Evolutionary conservation across 2,329 filamentous ascomycete genomes (phyloP).

Genomic region (Xylaria sp.): DNA sequence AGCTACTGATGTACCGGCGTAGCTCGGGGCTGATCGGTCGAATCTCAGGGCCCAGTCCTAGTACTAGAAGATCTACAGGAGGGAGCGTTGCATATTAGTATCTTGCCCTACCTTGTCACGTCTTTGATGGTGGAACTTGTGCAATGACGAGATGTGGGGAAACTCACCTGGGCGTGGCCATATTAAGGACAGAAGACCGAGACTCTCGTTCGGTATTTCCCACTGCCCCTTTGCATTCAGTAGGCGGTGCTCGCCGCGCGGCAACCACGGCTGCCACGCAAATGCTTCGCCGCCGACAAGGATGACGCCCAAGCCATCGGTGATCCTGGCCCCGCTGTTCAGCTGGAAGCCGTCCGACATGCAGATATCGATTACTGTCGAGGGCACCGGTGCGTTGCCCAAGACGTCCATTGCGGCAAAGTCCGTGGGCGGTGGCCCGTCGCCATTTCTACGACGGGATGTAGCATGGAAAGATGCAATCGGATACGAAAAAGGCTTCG

Average conservation of each 20-base stretch:
- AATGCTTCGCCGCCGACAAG: constrained; percentile 90
- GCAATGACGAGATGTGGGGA: neutral
- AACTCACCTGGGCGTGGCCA: constrained; percentile 88
- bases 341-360: constrained; percentile 85
- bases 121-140: neutral
- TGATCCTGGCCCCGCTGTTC: constrained; percentile 79
- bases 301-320: constrained; percentile 76
- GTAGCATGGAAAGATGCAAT: constrained; percentile 42
- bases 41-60: constrained; percentile 84
- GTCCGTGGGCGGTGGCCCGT: constrained; percentile 61
- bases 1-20: constrained; percentile 73
- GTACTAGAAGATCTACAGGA: constrained; percentile 78
- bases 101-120: constrained; percentile 2
- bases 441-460: constrained; percentile 25
- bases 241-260: constrained; percentile 56
- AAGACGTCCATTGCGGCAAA: constrained; percentile 83
- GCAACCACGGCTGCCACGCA: constrained; percentile 84
- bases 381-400: constrained; percentile 76
- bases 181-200: constrained; percentile 79
- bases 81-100: constrained; percentile 16
- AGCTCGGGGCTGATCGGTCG: constrained; percentile 80
- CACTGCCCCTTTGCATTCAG: constrained; percentile 83
- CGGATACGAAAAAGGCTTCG: constrained; percentile 13
- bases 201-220: constrained; percentile 75
- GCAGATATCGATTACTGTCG: constrained; percentile 86